phyloP scores from a whole-genome alignment of 164 flowering plant species.

The Paratinospora sagittata region DNA sequence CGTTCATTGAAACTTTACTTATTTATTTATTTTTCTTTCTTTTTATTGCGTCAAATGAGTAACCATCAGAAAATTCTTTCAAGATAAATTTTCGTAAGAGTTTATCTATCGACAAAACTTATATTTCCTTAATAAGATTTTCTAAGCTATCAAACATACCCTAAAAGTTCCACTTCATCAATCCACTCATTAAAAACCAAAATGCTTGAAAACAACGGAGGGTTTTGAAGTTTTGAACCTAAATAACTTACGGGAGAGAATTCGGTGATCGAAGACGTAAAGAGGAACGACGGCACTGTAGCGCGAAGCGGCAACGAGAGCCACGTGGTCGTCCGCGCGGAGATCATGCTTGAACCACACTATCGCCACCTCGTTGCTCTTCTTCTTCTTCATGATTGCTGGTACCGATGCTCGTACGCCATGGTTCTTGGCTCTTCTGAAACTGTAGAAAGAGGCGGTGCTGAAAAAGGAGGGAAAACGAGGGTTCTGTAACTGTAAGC shows the following conservation, averaged over 20 bases:
- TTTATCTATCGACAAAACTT: no score
- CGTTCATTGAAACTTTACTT: no score
- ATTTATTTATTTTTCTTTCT: no score
- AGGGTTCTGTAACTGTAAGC: conserved; percentile 17
- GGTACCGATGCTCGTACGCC: conserved; percentile 2
- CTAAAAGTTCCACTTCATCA: not conserved
- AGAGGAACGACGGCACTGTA: conserved; percentile 51
- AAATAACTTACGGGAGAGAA: conserved; percentile 68
- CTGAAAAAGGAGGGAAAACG: conserved; percentile 17
- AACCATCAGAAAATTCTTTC: no score
- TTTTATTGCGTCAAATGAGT: no score
- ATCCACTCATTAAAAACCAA: not conserved
- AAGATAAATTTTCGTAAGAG: no score
- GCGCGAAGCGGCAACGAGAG: conserved; percentile 54
- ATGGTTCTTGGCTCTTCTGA: conserved; percentile 3
- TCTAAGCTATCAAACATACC: no score
- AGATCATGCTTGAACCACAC: conserved; percentile 92
- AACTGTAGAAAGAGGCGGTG: conserved; percentile 5
- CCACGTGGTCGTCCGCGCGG: conserved; percentile 76
- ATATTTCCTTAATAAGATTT: no score
- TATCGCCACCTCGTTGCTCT: conserved; percentile 38
- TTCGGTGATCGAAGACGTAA: conserved; percentile 72
- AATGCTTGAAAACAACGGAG: not conserved
- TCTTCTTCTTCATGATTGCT: conserved; percentile 6
- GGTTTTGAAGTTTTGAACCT: not conserved